Percentiles rank a stretch among this genome's conserved stretches.
Evolutionary conservation across 2,329 filamentous ascomycete genomes (phyloP).

Genomic region (Fonsecaea erecta): DNA sequence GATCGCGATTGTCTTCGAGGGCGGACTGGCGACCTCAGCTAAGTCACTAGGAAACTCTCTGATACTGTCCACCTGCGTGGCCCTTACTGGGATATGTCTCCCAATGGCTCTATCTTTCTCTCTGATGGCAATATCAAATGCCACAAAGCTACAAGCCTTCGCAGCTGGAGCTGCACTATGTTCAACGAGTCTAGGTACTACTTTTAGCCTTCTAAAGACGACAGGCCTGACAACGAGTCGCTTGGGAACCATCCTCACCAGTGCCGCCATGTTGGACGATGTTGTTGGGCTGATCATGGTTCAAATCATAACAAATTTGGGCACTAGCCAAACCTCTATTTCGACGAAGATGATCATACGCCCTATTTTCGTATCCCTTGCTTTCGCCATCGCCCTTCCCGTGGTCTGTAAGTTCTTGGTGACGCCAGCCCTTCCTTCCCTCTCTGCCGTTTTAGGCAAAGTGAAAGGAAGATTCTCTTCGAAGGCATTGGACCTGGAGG

Average conservation of each 20-base stretch:
- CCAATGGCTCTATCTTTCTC: constrained; percentile 71
- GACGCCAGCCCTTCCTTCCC: constrained; percentile 25
- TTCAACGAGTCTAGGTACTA: constrained; percentile 75
- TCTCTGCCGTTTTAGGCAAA: background rate
- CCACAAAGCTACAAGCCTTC: constrained; percentile 67
- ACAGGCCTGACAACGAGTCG: constrained; percentile 60
- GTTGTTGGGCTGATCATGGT: constrained; percentile 74
- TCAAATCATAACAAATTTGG: constrained; percentile 71
- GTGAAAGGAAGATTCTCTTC: background rate
- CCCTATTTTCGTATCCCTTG: constrained; percentile 57
- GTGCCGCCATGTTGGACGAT: constrained; percentile 82
- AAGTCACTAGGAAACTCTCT: constrained; percentile 64
- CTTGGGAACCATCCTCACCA: constrained; percentile 67
- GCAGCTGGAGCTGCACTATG: constrained; percentile 74
- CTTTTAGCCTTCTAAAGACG: constrained; percentile 67
- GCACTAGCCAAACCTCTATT: constrained; percentile 46
- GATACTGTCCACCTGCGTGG: constrained; percentile 64
- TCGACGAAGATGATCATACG: constrained; percentile 52
- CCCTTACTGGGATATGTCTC: constrained; percentile 65
- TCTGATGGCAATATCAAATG: constrained; percentile 56
- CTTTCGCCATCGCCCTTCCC: constrained; percentile 40
- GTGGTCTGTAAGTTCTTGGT: constrained; percentile 40
- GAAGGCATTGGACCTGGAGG: constrained; percentile 35
- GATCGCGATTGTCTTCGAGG: constrained; percentile 74
- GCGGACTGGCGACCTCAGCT: constrained; percentile 63